phyloP scores from a whole-genome alignment of 176 grass and related monocot genomes.

The Avena sativa region DNA sequence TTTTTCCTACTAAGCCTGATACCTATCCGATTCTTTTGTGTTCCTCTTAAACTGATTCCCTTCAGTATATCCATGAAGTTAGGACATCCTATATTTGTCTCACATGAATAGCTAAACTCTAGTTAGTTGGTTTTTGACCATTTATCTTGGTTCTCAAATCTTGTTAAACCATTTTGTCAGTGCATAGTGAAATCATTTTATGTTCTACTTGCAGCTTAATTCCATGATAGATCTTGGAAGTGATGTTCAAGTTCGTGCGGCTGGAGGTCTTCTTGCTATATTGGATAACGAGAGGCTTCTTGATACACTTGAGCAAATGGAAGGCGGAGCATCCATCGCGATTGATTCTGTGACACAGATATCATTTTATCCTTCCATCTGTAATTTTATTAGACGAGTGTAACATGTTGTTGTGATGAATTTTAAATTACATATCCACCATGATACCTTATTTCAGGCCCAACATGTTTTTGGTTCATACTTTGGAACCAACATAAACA shows the following conservation, averaged over 20 bases:
- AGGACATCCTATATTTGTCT: conserved; percentile 6
- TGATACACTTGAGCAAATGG: conserved; percentile 82
- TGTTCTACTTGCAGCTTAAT: conserved; percentile 79
- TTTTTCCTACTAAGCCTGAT: background rate
- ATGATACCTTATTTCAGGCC: conserved; percentile 20
- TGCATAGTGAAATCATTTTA: conserved; percentile 17
- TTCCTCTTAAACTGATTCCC: background rate
- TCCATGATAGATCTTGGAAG: conserved; percentile 99
- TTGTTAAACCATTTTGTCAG: conserved; percentile 23
- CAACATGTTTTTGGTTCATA: conserved; percentile 9
- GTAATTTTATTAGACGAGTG: conserved; percentile 24
- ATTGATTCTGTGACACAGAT: conserved; percentile 90
- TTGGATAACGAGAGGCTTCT: conserved; percentile 94
- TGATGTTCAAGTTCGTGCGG: conserved; percentile 95
- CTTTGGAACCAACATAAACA: conserved; percentile 22
- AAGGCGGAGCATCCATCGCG: conserved; percentile 80
- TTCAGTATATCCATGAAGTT: background rate
- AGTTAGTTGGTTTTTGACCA: background rate
- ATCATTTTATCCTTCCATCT: conserved; percentile 84
- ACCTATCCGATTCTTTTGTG: background rate
- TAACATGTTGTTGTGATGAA: conserved; percentile 30
- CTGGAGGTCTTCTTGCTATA: conserved; percentile 95
- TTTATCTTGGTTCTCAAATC: conserved; percentile 19
- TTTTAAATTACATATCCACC: conserved; percentile 21
- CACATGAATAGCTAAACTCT: background rate